phyloP scores from a whole-genome alignment of 2,329 filamentous ascomycete genomes.

The Paraphoma sp. region DNA sequence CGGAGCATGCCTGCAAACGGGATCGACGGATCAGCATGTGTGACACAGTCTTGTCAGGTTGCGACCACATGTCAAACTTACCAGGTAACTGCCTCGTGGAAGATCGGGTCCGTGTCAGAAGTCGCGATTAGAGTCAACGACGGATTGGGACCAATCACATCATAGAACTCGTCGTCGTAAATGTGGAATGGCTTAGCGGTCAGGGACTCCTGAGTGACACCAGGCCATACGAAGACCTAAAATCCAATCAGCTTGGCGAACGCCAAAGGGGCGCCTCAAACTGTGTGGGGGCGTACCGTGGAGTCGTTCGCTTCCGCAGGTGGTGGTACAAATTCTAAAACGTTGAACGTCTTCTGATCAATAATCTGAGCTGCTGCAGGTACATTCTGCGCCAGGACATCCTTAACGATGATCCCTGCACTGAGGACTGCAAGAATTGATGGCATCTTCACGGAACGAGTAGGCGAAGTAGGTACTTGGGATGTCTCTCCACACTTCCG shows the following conservation, averaged over 20 bases:
- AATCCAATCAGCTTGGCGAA: constrained; percentile 8
- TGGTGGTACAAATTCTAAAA: constrained; percentile 24
- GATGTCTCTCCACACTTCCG: neutral
- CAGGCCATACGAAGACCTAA: constrained; percentile 28
- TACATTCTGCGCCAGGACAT: constrained; percentile 23
- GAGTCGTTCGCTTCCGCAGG: constrained; percentile 24
- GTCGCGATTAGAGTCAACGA: constrained; percentile 30
- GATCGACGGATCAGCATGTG: neutral
- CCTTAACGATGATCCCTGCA: constrained; percentile 12
- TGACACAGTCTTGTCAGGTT: neutral
- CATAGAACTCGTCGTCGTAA: constrained; percentile 33
- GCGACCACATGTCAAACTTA: neutral
- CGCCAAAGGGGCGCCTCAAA: neutral
- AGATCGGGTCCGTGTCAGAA: constrained; percentile 29
- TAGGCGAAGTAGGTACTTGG: neutral
- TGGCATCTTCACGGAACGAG: constrained; percentile 9
- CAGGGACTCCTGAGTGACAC: constrained; percentile 26
- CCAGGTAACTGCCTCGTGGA: constrained; percentile 34
- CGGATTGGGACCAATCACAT: constrained; percentile 29
- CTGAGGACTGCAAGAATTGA: constrained; percentile 10
- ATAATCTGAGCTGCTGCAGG: constrained; percentile 28
- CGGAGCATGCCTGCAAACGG: neutral
- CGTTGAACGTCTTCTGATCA: constrained; percentile 30
- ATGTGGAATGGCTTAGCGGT: constrained; percentile 31
- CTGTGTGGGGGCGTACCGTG: constrained; percentile 14